phyloP scores from a whole-genome alignment of 768 basidiomycete genomes.

The Podaxis sp. region DNA sequence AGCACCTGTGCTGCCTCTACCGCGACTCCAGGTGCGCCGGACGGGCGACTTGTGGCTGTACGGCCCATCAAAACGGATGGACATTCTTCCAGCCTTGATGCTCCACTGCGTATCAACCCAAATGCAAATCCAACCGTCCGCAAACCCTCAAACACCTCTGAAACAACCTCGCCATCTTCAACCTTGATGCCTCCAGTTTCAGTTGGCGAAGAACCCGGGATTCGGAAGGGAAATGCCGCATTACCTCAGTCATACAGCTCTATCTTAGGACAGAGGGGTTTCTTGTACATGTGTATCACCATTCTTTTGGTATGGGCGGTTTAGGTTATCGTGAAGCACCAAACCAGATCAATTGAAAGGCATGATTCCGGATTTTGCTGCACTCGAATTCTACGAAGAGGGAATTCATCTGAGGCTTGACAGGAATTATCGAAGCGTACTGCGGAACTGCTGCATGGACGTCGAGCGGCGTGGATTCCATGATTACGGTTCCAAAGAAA shows the following conservation, averaged over 20 bases:
- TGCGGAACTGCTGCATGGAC: no score
- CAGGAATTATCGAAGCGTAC: no score
- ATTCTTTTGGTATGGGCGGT: neutral
- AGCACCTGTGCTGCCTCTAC: slow-evolving; percentile 22
- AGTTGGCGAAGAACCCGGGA: neutral
- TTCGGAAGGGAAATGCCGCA: neutral
- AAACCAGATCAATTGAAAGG: no score
- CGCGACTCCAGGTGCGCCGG: no score
- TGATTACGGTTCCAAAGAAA: no score
- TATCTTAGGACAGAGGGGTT: neutral
- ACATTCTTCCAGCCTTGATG: neutral
- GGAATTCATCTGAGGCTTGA: no score
- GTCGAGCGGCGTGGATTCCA: no score
- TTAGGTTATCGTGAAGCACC: neutral
- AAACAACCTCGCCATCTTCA: neutral
- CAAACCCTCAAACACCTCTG: neutral
- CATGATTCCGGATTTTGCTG: no score
- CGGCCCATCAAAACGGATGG: neutral
- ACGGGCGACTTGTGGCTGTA: neutral
- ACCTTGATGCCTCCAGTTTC: neutral
- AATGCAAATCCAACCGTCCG: neutral
- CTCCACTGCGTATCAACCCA: neutral
- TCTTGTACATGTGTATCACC: neutral
- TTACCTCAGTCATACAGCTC: neutral
- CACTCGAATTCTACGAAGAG: no score